These are phyloP conservation scores for Xylariales sp. DNA, from an alignment of 2,329 filamentous ascomycete genomes.

Conservation along the genomic window DNA sequence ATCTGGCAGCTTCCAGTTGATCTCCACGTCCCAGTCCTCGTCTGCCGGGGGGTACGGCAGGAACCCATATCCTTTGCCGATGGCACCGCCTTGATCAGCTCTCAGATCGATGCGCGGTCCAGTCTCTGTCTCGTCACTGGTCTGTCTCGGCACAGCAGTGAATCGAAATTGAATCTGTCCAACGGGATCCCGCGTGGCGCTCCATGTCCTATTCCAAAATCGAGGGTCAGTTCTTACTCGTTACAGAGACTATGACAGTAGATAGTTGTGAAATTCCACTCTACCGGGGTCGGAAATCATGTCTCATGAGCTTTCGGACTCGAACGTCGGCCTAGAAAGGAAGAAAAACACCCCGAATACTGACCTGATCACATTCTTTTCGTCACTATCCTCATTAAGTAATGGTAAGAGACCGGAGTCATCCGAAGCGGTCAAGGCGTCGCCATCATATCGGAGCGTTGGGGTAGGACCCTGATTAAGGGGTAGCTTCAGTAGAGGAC, in stretches of 20 bases:
- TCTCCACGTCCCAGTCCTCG: neutral
- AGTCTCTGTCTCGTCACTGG: neutral
- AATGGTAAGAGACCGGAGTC: neutral
- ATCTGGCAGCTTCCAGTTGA: neutral
- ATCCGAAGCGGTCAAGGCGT: neutral
- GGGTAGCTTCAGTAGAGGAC: neutral
- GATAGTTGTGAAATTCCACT: too few species aligned
- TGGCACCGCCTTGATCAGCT: neutral
- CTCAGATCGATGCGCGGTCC: neutral
- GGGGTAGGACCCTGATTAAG: conserved; percentile 1
- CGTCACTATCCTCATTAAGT: neutral
- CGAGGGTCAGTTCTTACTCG: too few species aligned
- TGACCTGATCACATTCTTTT: too few species aligned
- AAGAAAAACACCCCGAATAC: too few species aligned
- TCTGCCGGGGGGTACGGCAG: neutral
- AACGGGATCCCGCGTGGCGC: neutral
- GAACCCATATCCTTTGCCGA: neutral
- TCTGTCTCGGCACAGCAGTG: neutral
- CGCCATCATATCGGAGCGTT: conserved; percentile 2
- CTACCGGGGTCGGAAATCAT: too few species aligned
- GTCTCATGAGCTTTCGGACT: too few species aligned
- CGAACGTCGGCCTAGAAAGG: too few species aligned
- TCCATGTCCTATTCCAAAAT: neutral
- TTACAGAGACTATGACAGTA: too few species aligned
- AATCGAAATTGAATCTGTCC: neutral